A percentile compares a stretch with the other conserved stretches of the same genome.
Conservation (phyloP, 306 rosid species). For the Citrullus mucosospermus region DNA sequence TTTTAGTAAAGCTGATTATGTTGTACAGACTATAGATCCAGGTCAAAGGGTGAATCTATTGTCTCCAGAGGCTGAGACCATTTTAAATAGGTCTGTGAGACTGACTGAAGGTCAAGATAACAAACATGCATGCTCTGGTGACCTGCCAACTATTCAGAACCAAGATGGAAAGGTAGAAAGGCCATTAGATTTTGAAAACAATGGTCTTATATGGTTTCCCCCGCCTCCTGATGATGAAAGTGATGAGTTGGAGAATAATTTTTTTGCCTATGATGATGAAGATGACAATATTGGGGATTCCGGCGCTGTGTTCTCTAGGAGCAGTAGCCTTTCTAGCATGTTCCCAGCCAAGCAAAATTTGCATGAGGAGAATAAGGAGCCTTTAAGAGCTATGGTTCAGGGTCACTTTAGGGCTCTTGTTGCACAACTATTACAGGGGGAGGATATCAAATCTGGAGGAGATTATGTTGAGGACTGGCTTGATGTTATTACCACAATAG, state of each 20-base stretch:
- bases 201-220: slow-evolving; percentile 74
- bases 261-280: slow-evolving; percentile 71
- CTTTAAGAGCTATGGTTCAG: slow-evolving; percentile 60
- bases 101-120: slow-evolving; percentile 45
- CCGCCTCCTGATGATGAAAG: slow-evolving; percentile 73
- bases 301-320: slow-evolving; percentile 54
- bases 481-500: slow-evolving; percentile 57
- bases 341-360: slow-evolving; percentile 70
- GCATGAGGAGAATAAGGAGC: slow-evolving; percentile 65
- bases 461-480: slow-evolving; percentile 67
- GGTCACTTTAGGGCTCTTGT: slow-evolving; percentile 95
- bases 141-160: slow-evolving; percentile 37
- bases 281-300: slow-evolving; percentile 90
- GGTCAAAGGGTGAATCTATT: slow-evolving; percentile 31
- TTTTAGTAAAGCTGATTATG: slow-evolving; percentile 37
- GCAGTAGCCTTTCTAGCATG: slow-evolving; percentile 51
- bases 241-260: slow-evolving; percentile 51
- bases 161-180: slow-evolving; percentile 37
- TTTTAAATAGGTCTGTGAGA: slow-evolving; percentile 52
- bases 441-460: slow-evolving; percentile 49
- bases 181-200: slow-evolving; percentile 84
- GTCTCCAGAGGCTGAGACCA: slow-evolving; percentile 35
- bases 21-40: slow-evolving; percentile 66
- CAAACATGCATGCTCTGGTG: slow-evolving; percentile 52
- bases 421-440: slow-evolving; percentile 76